A percentile compares a stretch with the other conserved stretches of the same genome.
These are phyloP conservation scores for Vittaforma corneae DNA, from an alignment of 371 early-diverging fungal species.

Conservation along the genomic window DNA sequence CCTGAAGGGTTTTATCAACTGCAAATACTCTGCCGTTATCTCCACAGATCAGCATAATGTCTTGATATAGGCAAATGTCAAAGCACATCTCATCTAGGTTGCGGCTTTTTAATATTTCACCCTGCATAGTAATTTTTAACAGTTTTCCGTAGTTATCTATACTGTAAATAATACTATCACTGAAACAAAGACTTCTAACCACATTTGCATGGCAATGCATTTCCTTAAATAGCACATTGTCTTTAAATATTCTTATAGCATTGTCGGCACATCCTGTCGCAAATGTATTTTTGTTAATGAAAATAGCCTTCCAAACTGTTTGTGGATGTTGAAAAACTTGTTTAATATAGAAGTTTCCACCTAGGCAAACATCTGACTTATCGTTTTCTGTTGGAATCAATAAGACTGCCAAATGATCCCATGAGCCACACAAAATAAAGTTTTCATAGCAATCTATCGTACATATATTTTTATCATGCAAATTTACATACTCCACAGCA, in stretches of 20 bases:
- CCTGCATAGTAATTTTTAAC: constrained; percentile 26
- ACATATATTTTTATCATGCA: no score
- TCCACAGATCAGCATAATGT: constrained; percentile 34
- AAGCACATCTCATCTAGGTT: constrained; percentile 43
- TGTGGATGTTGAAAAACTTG: constrained; percentile 37
- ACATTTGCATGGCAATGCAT: constrained; percentile 38
- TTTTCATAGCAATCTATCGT: constrained; percentile 26
- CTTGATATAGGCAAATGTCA: constrained; percentile 16
- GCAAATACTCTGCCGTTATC: constrained; percentile 53
- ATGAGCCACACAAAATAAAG: constrained; percentile 43
- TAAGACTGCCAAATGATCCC: constrained; percentile 47
- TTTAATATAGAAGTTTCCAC: neutral
- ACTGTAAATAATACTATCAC: constrained; percentile 32
- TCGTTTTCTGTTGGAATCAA: neutral
- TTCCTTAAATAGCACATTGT: constrained; percentile 22
- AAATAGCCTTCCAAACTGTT: constrained; percentile 46
- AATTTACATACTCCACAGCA: no score
- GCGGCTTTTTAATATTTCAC: constrained; percentile 26
- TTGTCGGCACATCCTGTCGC: constrained; percentile 55
- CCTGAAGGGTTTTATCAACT: constrained; percentile 27
- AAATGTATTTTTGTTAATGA: constrained; percentile 24
- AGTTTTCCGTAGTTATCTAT: constrained; percentile 56
- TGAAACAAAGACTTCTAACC: constrained; percentile 44
- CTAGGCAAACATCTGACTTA: no score
- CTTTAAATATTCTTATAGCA: constrained; percentile 33